These are phyloP conservation scores for Leccinum subgranulosum DNA, from an alignment of 768 basidiomycete genomes.

Conservation along the genomic window DNA sequence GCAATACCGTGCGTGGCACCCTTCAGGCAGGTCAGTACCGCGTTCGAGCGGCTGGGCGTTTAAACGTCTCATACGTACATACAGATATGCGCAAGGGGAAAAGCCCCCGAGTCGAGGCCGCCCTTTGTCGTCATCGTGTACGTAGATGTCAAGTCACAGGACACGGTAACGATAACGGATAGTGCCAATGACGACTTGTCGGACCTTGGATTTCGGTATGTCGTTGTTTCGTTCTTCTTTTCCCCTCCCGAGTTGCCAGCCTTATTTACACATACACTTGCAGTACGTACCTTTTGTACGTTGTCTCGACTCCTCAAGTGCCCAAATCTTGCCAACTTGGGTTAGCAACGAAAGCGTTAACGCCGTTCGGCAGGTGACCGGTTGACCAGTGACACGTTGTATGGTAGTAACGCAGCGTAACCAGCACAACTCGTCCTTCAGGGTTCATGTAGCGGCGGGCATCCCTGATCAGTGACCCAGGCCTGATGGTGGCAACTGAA, in stretches of 20 bases:
- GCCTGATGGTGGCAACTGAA: neutral
- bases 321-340: neutral
- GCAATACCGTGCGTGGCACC: neutral
- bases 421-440: neutral
- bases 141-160: neutral
- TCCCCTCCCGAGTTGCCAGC: neutral
- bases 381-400: neutral
- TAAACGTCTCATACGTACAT: neutral
- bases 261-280: neutral
- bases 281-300: neutral
- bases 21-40: neutral
- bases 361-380: neutral
- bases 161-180: neutral
- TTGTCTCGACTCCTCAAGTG: neutral
- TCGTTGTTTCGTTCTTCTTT: neutral
- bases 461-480: neutral
- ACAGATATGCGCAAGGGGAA: neutral
- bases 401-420: neutral
- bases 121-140: neutral
- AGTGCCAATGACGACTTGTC: neutral
- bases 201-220: neutral
- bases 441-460: neutral
- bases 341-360: neutral
- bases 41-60: neutral
- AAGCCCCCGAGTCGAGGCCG: neutral